phyloP scores from a whole-genome alignment of 2,329 filamentous ascomycete species.

The Pseudopyrenochaeta lycopersici region DNA sequence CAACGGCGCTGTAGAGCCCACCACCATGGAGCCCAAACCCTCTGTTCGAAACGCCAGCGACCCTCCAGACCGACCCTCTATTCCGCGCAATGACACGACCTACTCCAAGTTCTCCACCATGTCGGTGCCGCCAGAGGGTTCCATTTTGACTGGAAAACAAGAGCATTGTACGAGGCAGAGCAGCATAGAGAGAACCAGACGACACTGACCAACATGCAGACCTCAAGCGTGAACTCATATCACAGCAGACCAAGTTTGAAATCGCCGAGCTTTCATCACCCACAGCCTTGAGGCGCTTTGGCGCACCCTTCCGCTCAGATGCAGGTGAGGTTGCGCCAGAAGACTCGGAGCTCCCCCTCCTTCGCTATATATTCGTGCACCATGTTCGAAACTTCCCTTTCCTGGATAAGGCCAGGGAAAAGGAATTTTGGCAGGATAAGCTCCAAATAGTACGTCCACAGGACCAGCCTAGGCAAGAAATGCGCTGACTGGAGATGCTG shows the following conservation, averaged over 20 bases:
- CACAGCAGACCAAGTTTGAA: slow-evolving; percentile 87
- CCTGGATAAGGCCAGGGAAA: slow-evolving; percentile 93
- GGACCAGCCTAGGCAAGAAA: slow-evolving; percentile 5
- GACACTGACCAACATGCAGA: slow-evolving; percentile 63
- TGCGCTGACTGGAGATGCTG: slow-evolving; percentile 25
- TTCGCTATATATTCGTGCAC: slow-evolving; percentile 97
- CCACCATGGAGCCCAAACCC: slow-evolving; percentile 38
- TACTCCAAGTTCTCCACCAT: slow-evolving; percentile 52
- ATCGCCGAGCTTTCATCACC: slow-evolving; percentile 93
- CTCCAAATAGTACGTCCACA: slow-evolving; percentile 79
- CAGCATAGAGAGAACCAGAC: background rate
- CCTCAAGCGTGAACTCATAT: slow-evolving; percentile 93
- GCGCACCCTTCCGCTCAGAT: slow-evolving; percentile 92
- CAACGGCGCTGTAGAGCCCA: slow-evolving; percentile 43
- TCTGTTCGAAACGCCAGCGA: slow-evolving; percentile 28
- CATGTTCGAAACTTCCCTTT: slow-evolving; percentile 99
- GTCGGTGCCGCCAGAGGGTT: slow-evolving; percentile 62
- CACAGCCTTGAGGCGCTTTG: slow-evolving; percentile 92
- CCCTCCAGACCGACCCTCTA: slow-evolving; percentile 27
- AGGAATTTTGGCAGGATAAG: slow-evolving; percentile 99
- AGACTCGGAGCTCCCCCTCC: slow-evolving; percentile 90
- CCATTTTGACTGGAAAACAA: slow-evolving; percentile 89
- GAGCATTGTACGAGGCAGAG: slow-evolving; percentile 79
- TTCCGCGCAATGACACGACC: slow-evolving; percentile 40
- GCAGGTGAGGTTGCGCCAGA: slow-evolving; percentile 91